Evolutionary conservation across 2,329 filamentous ascomycete species (phyloP), one percentile per base, ranked within the genome.

Genomic region (Macrophomina pseudophaseolina): DNA sequence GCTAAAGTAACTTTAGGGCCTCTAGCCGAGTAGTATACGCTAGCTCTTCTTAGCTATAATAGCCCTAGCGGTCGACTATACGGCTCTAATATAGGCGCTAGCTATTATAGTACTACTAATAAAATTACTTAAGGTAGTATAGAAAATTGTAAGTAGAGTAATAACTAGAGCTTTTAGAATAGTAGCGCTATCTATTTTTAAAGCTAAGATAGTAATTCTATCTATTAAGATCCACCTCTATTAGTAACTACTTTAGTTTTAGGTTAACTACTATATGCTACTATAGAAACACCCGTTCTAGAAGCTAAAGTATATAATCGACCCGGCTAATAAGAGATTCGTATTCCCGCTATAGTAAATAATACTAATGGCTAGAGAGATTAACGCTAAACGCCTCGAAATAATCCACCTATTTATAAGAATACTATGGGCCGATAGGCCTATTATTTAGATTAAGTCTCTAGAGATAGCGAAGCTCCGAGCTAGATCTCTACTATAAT

Each of bases 61-160:
- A 16, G 69, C 71, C 4, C 71, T 68, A 42, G 70, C 71, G 14
- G 69, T 75, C 28, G 72, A 75, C 66, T 76, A 75, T 42, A 69
- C 71, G 11, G 72, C 69, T 6, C 70, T 68, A 52, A 65, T 74
- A 35, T 74, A 63, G 73, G 38, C 38, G 6, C 51, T 52, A 46
- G 44, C 51, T 4, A 11, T 33, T 5, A 66, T 28, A 12, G 18
- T 23, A 44, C 32, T 28, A 42, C 18, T 18, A 16, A 11, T 66
- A 8, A 33, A 46, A 44, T 40, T 48, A 38, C 40, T 66, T 16
- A 18, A 60, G 18, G 18, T 18, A 40, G 64, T 51, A 11, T 53
- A 66, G 44, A 44, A 38, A 40, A 59, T 60, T 16, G 52, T 30
- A 3, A 53, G 38, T 6, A 53, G 58, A 49, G 52, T 28, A 16